Evolutionary conservation across 139 green algal species (phyloP), one percentile per base, ranked within the genome.

Genomic region (Ettlia oleoabundans): DNA sequence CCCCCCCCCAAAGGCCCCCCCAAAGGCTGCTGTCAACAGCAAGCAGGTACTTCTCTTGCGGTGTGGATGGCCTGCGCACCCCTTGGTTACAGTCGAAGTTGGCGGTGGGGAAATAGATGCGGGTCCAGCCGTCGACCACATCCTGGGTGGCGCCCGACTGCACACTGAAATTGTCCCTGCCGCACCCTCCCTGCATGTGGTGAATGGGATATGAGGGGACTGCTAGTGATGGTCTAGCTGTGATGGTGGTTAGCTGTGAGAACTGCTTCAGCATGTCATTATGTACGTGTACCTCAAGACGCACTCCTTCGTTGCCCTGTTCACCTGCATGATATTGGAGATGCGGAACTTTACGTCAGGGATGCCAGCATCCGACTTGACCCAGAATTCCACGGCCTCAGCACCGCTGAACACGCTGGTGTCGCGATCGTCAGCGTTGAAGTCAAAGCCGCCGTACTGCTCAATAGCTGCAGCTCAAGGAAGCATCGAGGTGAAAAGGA

Each of bases 371-470:
- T 21, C 63, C 2, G 24, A 28, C 37, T n/a, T 21, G 22, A 63
- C 83, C 76, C 76, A 87, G 53, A 84, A 87, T 35, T 87, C 83
- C 1, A 87, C 76, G 0, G 37, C 65, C 19, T 80, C 43, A 30
- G 76, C 74, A 42, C 47, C 69, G 10, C 3, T 30, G 30, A 87
- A 85, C 26, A 78, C 35, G 21, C 28, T 28, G 28, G 37, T 55
- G 26, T 26, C 5, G 26, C 9, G 35, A 21, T 69, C 80, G 58
- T 61, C 40, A 9, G 73, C 47, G 70, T 80, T n/a, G 41, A 87
- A 87, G 38, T 83, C 51, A 21, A 87, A 84, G 15, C 83, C 83
- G 32, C 83, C 83, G 47, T 80, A 87, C 33, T 70, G 67, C 35
- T 63, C 42, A 9, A 86, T 52, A 4, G 73, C 73, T 80, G 55